Evolutionary conservation across 768 basidiomycete genomes (phyloP).

Genomic region (Suillus tomentosus): DNA sequence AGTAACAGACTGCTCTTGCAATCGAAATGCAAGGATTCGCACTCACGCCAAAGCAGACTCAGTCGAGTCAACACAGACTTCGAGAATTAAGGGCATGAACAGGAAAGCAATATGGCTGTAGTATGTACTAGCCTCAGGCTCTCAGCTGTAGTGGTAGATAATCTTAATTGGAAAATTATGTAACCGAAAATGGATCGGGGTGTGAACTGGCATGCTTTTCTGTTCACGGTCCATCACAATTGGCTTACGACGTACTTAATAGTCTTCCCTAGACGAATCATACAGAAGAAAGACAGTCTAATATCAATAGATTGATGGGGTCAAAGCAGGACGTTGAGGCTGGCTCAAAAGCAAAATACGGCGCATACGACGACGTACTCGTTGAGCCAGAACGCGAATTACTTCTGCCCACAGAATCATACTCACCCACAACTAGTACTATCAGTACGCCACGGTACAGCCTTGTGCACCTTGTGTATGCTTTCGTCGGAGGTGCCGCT

Average conservation of each 20-base stretch:
- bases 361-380: not conserved
- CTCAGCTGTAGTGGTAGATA: too few relatives aligned
- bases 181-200: too few relatives aligned
- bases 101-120: constrained; percentile 7
- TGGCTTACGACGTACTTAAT: not conserved
- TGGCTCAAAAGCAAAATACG: not conserved
- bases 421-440: constrained; percentile 4
- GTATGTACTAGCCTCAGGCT: too few relatives aligned
- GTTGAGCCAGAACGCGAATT: constrained; percentile 6
- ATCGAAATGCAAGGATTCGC: constrained; percentile 12
- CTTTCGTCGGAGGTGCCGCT: constrained; percentile 56
- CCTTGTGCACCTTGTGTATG: constrained; percentile 41
- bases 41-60: constrained; percentile 67
- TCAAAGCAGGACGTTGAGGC: constrained; percentile 1
- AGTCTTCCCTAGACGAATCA: not conserved
- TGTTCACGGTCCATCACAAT: not conserved
- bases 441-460: constrained; percentile 24
- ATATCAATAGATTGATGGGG: not conserved
- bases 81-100: constrained; percentile 32
- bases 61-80: constrained; percentile 79
- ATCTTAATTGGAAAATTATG: too few relatives aligned
- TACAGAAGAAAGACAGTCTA: not conserved
- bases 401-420: not conserved
- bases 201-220: not conserved
- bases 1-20: not conserved